Evolutionary conservation across 2,329 filamentous ascomycete genomes (phyloP).

Genomic region (Botrytis porri): DNA sequence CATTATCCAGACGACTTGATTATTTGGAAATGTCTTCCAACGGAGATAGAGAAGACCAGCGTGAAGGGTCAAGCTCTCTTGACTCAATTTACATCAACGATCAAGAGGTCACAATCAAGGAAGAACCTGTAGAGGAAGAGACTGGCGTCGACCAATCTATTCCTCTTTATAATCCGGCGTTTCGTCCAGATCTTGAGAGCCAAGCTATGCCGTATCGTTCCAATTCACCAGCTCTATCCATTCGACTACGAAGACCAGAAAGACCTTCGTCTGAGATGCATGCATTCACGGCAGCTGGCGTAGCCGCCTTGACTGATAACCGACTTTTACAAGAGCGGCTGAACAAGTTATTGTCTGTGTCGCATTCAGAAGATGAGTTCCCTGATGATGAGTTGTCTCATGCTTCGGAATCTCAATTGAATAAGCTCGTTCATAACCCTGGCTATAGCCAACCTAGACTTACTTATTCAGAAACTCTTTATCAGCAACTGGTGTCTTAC

Average conservation of each 20-base stretch:
- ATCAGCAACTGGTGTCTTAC: background rate
- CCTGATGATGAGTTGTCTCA: background rate
- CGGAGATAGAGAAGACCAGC: background rate
- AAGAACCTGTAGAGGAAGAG: background rate
- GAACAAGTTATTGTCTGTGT: background rate
- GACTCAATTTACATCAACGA: fast-evolving
- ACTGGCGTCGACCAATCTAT: background rate
- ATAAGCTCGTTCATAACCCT: background rate
- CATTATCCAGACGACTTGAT: background rate
- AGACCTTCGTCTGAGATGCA: background rate
- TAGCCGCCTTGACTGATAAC: background rate
- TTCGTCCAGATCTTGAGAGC: background rate
- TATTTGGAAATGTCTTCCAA: background rate
- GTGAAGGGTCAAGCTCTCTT: background rate
- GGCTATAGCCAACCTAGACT: background rate
- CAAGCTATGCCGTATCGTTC: background rate
- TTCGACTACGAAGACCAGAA: background rate
- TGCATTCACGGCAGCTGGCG: background rate
- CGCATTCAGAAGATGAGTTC: background rate
- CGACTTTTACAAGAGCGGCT: background rate
- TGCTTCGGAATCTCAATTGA: background rate
- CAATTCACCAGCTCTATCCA: background rate
- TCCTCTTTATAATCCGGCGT: background rate
- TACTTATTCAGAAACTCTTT: background rate
- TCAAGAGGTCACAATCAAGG: background rate